phyloP scores from a whole-genome alignment of 148 eudicot genomes.

The Vaccinium vitisidaea region DNA sequence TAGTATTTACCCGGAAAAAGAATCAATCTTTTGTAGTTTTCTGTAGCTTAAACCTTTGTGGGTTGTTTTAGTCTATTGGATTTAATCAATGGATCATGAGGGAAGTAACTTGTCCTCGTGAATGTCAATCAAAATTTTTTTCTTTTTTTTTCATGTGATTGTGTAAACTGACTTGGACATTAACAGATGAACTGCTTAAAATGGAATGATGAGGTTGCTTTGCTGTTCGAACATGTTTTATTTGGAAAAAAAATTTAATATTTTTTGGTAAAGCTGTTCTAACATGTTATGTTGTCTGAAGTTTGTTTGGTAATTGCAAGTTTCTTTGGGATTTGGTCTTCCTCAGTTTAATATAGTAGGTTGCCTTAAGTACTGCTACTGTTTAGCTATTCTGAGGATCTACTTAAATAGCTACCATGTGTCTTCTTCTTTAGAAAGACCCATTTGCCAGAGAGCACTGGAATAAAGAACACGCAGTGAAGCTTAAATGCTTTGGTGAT shows the following conservation, averaged over 20 bases:
- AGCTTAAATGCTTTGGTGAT: neutral
- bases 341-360: neutral
- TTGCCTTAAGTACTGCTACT: neutral
- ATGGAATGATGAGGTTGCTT: neutral
- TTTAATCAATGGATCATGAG: neutral
- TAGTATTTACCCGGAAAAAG: neutral
- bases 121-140: neutral
- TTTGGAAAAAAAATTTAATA: too few relatives aligned
- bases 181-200: neutral
- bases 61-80: neutral
- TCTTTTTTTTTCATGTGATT: neutral
- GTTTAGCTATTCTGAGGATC: neutral
- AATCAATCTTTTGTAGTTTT: neutral
- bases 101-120: neutral
- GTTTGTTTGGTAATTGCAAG: neutral
- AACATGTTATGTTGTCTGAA: neutral
- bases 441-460: neutral
- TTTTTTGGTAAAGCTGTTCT: too few relatives aligned
- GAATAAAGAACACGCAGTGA: neutral
- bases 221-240: neutral
- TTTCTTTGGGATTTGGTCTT: neutral
- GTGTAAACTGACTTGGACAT: constrained; percentile 10
- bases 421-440: neutral
- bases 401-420: neutral
- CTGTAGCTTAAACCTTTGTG: neutral